A percentile compares a stretch with the other conserved stretches of the same genome.
Evolutionary conservation across 345 rosid genomes (phyloP).

Genomic region (Heritiera fomes): DNA sequence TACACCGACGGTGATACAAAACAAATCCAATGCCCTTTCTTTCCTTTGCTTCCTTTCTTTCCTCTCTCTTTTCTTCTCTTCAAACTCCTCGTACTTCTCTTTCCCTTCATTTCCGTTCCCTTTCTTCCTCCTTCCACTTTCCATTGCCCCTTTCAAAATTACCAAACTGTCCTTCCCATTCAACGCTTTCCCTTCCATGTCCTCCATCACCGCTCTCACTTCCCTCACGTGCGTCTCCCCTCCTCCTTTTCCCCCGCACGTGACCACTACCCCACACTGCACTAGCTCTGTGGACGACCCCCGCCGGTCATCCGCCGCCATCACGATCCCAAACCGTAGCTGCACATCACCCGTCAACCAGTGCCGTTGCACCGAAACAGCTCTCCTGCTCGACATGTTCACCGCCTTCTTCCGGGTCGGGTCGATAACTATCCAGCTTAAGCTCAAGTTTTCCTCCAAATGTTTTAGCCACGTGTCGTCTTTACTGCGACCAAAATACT

Average conservation of each 20-base stretch:
- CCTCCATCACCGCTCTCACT: constrained; percentile 67
- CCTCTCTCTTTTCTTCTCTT: constrained; percentile 43
- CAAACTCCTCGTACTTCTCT: constrained; percentile 26
- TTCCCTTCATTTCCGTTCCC: not conserved
- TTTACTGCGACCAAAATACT: constrained; percentile 20
- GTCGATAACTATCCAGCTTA: constrained; percentile 76
- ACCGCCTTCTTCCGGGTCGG: constrained; percentile 57
- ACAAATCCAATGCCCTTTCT: constrained; percentile 41
- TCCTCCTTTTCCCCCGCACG: constrained; percentile 53
- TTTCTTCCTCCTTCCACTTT: constrained; percentile 32
- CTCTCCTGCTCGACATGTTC: constrained; percentile 54
- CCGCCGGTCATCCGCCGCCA: constrained; percentile 19
- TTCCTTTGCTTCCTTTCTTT: constrained; percentile 33
- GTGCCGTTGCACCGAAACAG: constrained; percentile 64
- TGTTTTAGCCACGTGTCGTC: constrained; percentile 47
- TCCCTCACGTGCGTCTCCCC: constrained; percentile 74
- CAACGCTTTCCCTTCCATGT: constrained; percentile 70
- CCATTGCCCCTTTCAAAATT: constrained; percentile 49
- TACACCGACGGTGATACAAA: constrained; percentile 40
- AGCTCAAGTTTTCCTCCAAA: constrained; percentile 47
- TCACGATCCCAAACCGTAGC: constrained; percentile 46
- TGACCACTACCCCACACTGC: constrained; percentile 38
- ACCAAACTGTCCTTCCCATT: constrained; percentile 69
- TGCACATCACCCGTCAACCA: constrained; percentile 69
- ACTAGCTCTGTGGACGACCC: constrained; percentile 24